phyloP scores from a whole-genome alignment of 1,284 basidiomycete genomes.

The Rhodotorula sp. region DNA sequence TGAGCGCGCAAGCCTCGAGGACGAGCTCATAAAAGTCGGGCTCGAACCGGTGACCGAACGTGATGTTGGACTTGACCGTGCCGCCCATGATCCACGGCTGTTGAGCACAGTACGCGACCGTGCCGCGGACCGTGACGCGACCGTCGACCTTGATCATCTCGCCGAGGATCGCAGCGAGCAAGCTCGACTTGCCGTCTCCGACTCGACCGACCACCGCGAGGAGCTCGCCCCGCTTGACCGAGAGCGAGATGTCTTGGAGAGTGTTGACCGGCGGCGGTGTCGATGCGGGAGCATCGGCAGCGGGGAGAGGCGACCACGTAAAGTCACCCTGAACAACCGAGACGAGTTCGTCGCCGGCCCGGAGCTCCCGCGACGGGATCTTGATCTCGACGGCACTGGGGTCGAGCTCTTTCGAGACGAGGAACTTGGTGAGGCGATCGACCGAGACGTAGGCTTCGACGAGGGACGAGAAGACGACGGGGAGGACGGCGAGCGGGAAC shows the following conservation, averaged over 20 bases:
- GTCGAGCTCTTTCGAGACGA: slow-evolving; percentile 78
- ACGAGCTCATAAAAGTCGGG: slow-evolving; percentile 55
- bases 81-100: slow-evolving; percentile 83
- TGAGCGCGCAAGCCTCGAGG: slow-evolving; percentile 74
- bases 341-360: slow-evolving; percentile 66
- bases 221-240: slow-evolving; percentile 79
- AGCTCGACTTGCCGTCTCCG: slow-evolving; percentile 74
- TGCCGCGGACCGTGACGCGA: slow-evolving; percentile 65
- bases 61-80: slow-evolving; percentile 82
- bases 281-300: slow-evolving; percentile 8
- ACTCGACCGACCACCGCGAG: slow-evolving; percentile 84
- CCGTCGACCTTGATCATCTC: slow-evolving; percentile 82
- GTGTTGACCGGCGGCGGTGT: slow-evolving; percentile 55
- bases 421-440: slow-evolving; percentile 72
- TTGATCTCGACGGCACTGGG: slow-evolving; percentile 62
- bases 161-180: slow-evolving; percentile 68
- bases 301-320: slow-evolving; percentile 47
- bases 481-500: slow-evolving; percentile 71
- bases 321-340: slow-evolving; percentile 51
- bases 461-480: slow-evolving; percentile 62
- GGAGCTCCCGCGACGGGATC: slow-evolving; percentile 52
- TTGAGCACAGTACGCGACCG: slow-evolving; percentile 84
- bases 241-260: slow-evolving; percentile 73
- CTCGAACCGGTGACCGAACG: slow-evolving; percentile 86
- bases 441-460: slow-evolving; percentile 86